Conservation (phyloP, 768 basidiomycete species). For the Lyophyllum decastes region DNA sequence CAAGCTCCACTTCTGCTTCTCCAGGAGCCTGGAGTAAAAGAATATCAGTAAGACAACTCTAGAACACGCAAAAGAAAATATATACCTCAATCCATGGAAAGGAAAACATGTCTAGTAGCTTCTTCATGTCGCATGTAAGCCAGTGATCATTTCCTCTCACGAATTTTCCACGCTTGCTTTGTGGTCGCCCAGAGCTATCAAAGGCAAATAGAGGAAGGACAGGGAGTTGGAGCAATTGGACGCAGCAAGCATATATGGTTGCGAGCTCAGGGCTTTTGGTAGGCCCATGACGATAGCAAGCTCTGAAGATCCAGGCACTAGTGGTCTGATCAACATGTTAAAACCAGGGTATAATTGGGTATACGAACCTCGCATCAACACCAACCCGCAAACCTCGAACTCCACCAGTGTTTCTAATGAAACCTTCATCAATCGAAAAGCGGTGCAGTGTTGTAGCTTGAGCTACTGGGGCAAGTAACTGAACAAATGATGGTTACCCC, state of each 20-base stretch:
- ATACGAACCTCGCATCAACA: constrained; percentile 13
- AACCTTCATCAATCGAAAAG: constrained; percentile 11
- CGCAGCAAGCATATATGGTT: constrained; percentile 1
- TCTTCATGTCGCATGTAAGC: not conserved
- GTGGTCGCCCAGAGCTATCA: not conserved
- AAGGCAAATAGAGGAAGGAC: constrained; percentile 4
- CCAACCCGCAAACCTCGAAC: constrained; percentile 8
- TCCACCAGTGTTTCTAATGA: constrained; percentile 7
- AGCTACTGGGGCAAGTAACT: constrained; percentile 2
- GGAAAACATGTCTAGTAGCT: not conserved
- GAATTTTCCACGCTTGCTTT: not conserved
- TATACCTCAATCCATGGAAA: not conserved
- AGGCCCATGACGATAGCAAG: too few species aligned
- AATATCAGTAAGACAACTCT: too few species aligned
- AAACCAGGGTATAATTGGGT: not conserved
- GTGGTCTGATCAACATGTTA: constrained; percentile 9
- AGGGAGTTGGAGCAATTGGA: not conserved
- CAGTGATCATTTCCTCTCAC: constrained; percentile 1
- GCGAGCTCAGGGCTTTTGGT: constrained; percentile 1
- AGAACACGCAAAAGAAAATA: too few species aligned
- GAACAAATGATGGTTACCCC: constrained; percentile 5
- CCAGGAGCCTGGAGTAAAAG: not conserved
- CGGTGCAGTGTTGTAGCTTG: not conserved
- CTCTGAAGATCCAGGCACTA: not conserved
- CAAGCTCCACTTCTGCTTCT: constrained; percentile 5